A percentile compares a stretch with the other conserved stretches of the same genome.
phyloP scores from a whole-genome alignment of 139 green algal species.

The Volvox africanus region DNA sequence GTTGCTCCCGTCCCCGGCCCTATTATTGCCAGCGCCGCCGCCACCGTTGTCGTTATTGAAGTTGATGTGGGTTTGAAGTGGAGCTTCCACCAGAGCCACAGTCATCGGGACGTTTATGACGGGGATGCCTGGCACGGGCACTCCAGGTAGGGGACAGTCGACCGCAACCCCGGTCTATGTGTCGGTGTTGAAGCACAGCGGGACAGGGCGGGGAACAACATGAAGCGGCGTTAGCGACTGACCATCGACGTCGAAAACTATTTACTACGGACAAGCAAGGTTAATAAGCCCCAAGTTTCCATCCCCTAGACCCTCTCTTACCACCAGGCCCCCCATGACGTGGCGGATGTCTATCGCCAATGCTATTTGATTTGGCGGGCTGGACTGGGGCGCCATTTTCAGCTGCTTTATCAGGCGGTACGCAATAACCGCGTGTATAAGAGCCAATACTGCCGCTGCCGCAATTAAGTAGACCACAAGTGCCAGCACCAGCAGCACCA shows the following conservation, averaged over 20 bases:
- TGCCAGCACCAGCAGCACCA: constrained; percentile 32
- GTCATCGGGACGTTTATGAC: constrained; percentile 51
- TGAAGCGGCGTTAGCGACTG: no score
- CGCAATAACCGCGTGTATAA: neutral
- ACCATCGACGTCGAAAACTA: no score
- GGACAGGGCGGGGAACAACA: no score
- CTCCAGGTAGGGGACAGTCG: constrained; percentile 10
- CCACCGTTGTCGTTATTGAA: neutral
- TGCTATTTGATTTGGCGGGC: neutral
- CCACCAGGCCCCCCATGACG: no score
- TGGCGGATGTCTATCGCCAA: neutral
- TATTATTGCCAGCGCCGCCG: no score
- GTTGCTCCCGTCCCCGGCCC: neutral
- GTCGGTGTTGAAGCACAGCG: no score
- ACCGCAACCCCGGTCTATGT: constrained; percentile 6
- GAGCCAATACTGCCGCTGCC: neutral
- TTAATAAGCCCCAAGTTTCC: no score
- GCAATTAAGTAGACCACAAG: constrained; percentile 25
- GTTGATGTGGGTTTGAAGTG: neutral
- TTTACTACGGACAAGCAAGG: no score
- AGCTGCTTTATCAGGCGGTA: constrained; percentile 8
- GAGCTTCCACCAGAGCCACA: constrained; percentile 33
- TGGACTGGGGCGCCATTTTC: neutral
- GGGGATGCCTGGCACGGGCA: constrained; percentile 39
- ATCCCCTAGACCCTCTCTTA: no score